Evolutionary conservation across 176 grass and related monocot species (phyloP).

Genomic region (Cenchrus purpureus): DNA sequence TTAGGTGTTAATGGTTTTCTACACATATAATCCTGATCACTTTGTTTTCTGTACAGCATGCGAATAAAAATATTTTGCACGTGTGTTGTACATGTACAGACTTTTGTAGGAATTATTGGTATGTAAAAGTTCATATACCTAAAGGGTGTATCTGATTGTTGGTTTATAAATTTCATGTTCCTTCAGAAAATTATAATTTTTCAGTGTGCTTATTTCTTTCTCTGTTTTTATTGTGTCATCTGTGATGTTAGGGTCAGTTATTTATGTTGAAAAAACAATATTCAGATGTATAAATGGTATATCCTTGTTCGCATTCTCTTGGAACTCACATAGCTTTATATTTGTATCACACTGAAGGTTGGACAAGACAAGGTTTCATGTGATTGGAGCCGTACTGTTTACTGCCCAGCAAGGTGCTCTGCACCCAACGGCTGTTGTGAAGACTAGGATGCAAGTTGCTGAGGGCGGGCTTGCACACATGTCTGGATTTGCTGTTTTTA

Average conservation of each 20-base stretch:
- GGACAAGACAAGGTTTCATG: conserved; percentile 93
- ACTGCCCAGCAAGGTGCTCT: conserved; percentile 82
- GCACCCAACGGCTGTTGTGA: conserved; percentile 88
- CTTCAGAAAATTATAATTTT: background rate
- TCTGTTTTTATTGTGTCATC: background rate
- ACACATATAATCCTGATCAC: too few species aligned
- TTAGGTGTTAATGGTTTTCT: background rate
- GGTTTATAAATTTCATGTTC: background rate
- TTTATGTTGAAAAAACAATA: background rate
- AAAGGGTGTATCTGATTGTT: background rate
- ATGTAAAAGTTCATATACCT: background rate
- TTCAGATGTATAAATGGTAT: background rate
- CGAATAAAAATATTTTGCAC: too few species aligned
- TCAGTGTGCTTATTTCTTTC: background rate
- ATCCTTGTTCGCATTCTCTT: background rate
- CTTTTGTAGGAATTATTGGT: background rate
- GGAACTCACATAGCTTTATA: conserved; percentile 2
- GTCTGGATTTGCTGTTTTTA: conserved; percentile 76
- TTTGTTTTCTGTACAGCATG: too few species aligned
- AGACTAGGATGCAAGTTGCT: conserved; percentile 94
- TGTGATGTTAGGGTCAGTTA: background rate
- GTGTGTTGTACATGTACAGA: background rate
- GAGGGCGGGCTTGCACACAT: conserved; percentile 67
- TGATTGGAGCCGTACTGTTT: conserved; percentile 85
- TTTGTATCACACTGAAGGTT: conserved; percentile 54